These are phyloP conservation scores for Thelonectria rubi DNA, from an alignment of 2,329 filamentous ascomycete genomes.

Conservation along the genomic window DNA sequence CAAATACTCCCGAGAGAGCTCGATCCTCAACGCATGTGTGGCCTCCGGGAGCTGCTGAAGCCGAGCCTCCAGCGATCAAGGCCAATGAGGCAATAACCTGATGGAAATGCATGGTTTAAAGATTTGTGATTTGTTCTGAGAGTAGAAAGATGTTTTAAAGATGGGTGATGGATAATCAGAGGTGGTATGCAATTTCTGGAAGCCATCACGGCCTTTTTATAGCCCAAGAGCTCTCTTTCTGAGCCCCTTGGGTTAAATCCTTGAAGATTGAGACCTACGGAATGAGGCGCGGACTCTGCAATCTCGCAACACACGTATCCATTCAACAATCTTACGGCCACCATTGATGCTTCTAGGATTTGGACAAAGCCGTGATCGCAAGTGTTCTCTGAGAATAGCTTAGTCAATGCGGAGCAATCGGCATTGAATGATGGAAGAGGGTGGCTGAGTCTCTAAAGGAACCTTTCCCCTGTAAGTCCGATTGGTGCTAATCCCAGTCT, in stretches of 20 bases:
- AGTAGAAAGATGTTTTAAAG: neutral
- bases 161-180: neutral
- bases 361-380: neutral
- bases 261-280: too few species aligned
- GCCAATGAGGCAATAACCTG: neutral
- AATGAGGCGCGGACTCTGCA: too few species aligned
- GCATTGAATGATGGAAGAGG: neutral
- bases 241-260: too few species aligned
- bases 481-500: constrained; percentile 1
- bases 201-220: too few species aligned
- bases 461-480: neutral
- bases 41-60: neutral
- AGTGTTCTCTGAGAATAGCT: constrained; percentile 1
- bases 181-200: neutral
- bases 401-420: neutral
- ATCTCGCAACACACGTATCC: too few species aligned
- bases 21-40: constrained; percentile 1
- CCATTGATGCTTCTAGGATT: neutral
- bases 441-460: neutral
- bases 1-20: constrained; percentile 1
- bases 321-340: too few species aligned
- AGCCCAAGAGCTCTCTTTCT: too few species aligned
- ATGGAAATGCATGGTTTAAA: constrained; percentile 4
- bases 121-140: neutral
- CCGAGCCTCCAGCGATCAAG: neutral